phyloP scores from a whole-genome alignment of 2,329 filamentous ascomycete genomes.

The Ceratocystis destructans region DNA sequence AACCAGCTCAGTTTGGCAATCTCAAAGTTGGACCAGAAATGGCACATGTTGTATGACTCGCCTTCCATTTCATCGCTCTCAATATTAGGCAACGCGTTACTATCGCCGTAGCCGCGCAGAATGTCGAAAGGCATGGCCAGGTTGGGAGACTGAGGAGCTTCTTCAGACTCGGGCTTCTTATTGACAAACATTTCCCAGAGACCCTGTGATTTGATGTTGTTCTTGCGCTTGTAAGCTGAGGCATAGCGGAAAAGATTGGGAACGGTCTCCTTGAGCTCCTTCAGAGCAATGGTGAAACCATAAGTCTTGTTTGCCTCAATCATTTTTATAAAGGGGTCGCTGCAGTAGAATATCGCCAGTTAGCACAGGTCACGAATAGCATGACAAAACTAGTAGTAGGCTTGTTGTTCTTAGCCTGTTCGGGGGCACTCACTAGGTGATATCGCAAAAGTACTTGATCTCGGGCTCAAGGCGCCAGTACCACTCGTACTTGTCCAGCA shows the following conservation, averaged over 20 bases:
- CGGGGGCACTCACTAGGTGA: slow-evolving; percentile 61
- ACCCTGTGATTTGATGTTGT: slow-evolving; percentile 81
- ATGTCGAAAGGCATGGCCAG: slow-evolving; percentile 67
- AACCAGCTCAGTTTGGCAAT: slow-evolving; percentile 93
- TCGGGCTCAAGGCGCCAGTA: slow-evolving; percentile 99
- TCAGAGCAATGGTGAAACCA: slow-evolving; percentile 96
- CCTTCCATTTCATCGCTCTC: slow-evolving; percentile 92
- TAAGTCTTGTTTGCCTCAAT: slow-evolving; percentile 91
- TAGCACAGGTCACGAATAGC: neutral
- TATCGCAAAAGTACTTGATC: slow-evolving; percentile 99
- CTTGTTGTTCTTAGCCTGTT: neutral
- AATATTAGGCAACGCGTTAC: slow-evolving; percentile 60
- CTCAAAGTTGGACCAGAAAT: slow-evolving; percentile 99
- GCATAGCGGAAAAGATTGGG: slow-evolving; percentile 98
- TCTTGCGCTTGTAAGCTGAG: slow-evolving; percentile 88
- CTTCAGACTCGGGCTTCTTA: slow-evolving; percentile 47
- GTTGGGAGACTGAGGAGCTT: slow-evolving; percentile 46
- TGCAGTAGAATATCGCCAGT: slow-evolving; percentile 25
- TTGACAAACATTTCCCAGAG: slow-evolving; percentile 99
- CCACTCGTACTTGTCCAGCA: slow-evolving; percentile 95
- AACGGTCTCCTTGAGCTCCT: slow-evolving; percentile 92
- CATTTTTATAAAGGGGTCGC: slow-evolving; percentile 94
- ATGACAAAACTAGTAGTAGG: neutral
- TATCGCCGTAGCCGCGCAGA: slow-evolving; percentile 57
- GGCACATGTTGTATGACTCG: slow-evolving; percentile 99